Conservation (phyloP, 805 yeast genomes). For the Myxozyma nipponensis region DNA sequence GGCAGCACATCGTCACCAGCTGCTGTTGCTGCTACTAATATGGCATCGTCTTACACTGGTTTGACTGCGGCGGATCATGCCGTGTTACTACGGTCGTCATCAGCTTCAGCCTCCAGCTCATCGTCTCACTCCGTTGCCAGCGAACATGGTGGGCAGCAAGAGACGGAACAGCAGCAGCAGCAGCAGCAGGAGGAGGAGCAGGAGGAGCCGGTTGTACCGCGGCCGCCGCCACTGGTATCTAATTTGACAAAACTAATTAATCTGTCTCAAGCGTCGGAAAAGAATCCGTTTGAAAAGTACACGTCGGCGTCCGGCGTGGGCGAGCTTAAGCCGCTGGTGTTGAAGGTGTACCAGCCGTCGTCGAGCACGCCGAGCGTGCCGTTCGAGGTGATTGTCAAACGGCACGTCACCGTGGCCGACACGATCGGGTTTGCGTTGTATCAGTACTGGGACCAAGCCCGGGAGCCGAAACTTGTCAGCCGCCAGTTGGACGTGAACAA, state of each 20-base stretch:
- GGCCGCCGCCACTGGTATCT: slow-evolving; percentile 9
- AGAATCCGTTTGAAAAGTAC: slow-evolving; percentile 38
- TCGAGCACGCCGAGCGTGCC: slow-evolving; percentile 34
- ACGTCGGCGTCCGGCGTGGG: slow-evolving; percentile 38
- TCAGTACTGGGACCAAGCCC: slow-evolving; percentile 32
- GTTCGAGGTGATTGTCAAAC: slow-evolving; percentile 36
- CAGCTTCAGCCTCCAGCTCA: not conserved
- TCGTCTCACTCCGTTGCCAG: not conserved
- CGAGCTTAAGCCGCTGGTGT: slow-evolving; percentile 33
- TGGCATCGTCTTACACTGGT: not conserved
- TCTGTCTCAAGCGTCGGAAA: slow-evolving; percentile 33
- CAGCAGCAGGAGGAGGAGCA: not conserved
- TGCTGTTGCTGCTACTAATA: not conserved
- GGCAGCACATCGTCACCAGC: too few species aligned
- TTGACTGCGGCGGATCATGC: not conserved
- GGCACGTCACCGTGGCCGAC: slow-evolving; percentile 47
- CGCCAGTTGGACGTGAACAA: slow-evolving; percentile 51
- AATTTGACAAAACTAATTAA: slow-evolving; percentile 32
- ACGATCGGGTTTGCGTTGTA: slow-evolving; percentile 54
- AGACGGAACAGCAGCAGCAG: slow-evolving; percentile 2
- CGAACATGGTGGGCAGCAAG: not conserved
- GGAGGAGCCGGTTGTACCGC: not conserved
- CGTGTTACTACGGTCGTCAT: not conserved
- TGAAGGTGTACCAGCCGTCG: slow-evolving; percentile 39
- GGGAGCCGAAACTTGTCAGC: slow-evolving; percentile 31